phyloP scores from a whole-genome alignment of 257 asterid genomes.

The Solanum bulbocastanum region DNA sequence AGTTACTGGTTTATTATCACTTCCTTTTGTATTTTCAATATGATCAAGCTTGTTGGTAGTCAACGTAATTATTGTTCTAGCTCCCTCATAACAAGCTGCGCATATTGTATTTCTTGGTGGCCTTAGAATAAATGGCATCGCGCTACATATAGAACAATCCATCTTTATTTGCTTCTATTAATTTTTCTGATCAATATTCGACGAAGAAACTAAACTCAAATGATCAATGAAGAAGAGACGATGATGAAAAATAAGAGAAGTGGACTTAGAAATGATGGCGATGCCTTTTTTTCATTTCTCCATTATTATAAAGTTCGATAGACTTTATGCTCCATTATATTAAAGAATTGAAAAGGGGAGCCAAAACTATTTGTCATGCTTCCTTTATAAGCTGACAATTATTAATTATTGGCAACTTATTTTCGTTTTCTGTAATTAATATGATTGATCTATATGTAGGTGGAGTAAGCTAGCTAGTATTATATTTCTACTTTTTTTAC shows the following conservation, averaged over 20 bases:
- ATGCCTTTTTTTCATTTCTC: conserved; percentile 6
- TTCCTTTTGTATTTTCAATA: conserved; percentile 35
- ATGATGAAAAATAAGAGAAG: background rate
- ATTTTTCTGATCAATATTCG: background rate
- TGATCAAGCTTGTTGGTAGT: conserved; percentile 41
- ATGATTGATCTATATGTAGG: conserved; percentile 4
- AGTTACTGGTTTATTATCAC: conserved; percentile 24
- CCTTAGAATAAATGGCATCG: conserved; percentile 70
- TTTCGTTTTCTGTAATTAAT: background rate
- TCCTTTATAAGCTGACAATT: conserved; percentile 8
- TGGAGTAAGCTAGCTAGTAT: background rate
- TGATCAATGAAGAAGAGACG: background rate
- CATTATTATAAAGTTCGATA: background rate
- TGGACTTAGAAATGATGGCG: background rate
- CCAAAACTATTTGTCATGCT: conserved; percentile 30
- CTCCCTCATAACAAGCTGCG: conserved; percentile 84
- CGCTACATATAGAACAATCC: conserved; percentile 91
- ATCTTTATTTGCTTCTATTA: conserved; percentile 8
- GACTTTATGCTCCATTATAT: conserved; percentile 1
- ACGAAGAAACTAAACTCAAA: background rate
- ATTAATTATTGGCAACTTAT: conserved; percentile 9
- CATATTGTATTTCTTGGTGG: conserved; percentile 87
- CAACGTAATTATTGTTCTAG: conserved; percentile 51
- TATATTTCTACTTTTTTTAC: no score
- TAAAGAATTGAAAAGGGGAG: conserved; percentile 26